Evolutionary conservation across 768 basidiomycete genomes (phyloP).

Genomic region (Clitopilus passeckerianus): DNA sequence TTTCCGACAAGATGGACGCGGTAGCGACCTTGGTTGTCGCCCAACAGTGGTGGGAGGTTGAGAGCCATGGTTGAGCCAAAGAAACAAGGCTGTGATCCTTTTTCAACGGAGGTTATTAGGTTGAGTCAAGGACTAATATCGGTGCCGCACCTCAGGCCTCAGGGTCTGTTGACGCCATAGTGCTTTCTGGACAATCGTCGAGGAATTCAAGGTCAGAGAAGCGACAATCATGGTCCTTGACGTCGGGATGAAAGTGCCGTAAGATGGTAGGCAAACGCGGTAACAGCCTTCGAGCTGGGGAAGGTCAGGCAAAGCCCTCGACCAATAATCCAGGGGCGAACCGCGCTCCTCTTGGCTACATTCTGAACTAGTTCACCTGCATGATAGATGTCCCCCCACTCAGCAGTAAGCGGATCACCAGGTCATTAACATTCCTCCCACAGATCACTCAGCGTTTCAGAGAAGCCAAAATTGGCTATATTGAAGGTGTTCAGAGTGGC

Average conservation of each 20-base stretch:
- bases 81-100: not conserved
- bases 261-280: not conserved
- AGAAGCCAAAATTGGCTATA: not conserved
- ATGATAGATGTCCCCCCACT: not conserved
- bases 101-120: not conserved
- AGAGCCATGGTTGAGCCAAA: not conserved
- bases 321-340: not conserved
- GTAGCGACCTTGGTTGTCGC: constrained; percentile 41
- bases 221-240: not conserved
- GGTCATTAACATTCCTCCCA: not conserved
- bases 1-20: constrained; percentile 48
- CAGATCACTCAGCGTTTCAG: not conserved
- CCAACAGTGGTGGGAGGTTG: constrained; percentile 26
- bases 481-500: not conserved
- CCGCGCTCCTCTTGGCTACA: not conserved
- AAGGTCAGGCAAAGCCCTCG: not conserved
- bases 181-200: not conserved
- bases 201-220: not conserved
- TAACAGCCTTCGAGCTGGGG: not conserved
- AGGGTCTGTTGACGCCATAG: not conserved
- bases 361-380: not conserved
- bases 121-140: not conserved
- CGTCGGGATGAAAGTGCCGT: not conserved
- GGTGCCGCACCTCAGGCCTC: not conserved
- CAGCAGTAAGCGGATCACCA: not conserved